Conservation (phyloP, 2,329 filamentous ascomycete genomes). For the Scedosporium aurantiacum region DNA sequence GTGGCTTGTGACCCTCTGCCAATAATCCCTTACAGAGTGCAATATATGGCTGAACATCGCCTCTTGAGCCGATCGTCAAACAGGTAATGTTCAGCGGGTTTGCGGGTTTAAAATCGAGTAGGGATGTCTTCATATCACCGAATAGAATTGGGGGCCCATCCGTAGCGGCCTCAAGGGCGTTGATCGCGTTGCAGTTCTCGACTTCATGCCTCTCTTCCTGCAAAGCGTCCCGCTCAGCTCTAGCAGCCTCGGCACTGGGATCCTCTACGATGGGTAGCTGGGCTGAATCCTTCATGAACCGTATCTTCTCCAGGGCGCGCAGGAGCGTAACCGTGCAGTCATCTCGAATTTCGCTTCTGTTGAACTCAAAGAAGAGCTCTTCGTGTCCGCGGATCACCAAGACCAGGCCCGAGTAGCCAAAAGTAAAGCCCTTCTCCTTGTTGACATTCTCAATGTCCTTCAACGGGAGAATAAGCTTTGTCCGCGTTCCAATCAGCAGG, state of each 20-base stretch:
- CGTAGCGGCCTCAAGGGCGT: constrained; percentile 17
- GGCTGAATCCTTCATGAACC: constrained; percentile 59
- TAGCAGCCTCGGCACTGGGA: constrained; percentile 61
- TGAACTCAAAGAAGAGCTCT: constrained; percentile 94
- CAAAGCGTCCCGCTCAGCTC: constrained; percentile 70
- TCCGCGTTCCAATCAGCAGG: constrained; percentile 75
- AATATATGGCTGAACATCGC: constrained; percentile 96
- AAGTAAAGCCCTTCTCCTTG: constrained; percentile 89
- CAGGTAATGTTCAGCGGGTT: constrained; percentile 77
- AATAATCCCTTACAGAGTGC: constrained; percentile 84
- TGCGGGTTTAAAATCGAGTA: constrained; percentile 81
- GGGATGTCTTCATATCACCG: constrained; percentile 78
- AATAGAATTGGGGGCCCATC: constrained; percentile 71
- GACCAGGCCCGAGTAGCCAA: constrained; percentile 82
- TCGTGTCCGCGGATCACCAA: constrained; percentile 91
- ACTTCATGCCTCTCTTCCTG: constrained; percentile 39
- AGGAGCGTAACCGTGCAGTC: constrained; percentile 79
- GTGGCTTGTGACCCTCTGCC: constrained; percentile 74
- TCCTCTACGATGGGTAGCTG: constrained; percentile 57
- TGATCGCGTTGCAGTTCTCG: constrained; percentile 17
- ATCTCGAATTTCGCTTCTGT: constrained; percentile 64
- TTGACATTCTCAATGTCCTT: constrained; percentile 87
- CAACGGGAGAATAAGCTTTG: constrained; percentile 83
- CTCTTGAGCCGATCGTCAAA: constrained; percentile 87
- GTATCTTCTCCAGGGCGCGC: constrained; percentile 61